These are phyloP conservation scores for Trichophyton rubrum DNA, from an alignment of 2,329 filamentous ascomycete genomes.

Conservation along the genomic window DNA sequence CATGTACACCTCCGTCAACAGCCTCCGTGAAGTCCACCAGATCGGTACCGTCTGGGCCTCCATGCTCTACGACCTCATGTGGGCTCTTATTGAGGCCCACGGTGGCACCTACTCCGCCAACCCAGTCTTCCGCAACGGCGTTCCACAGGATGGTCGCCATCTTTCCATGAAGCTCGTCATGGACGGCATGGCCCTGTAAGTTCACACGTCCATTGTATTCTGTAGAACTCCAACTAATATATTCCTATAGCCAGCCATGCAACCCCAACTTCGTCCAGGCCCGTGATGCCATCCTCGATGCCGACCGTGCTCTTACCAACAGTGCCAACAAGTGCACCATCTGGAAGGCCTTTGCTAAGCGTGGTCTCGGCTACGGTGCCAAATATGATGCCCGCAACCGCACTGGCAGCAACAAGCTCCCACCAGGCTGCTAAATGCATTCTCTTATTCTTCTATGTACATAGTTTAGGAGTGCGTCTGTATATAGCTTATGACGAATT, in stretches of 20 bases:
- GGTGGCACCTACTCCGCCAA: conserved; percentile 7
- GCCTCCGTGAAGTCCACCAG: conserved; percentile 4
- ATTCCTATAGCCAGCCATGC: conserved; percentile 8
- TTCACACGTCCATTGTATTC: neutral
- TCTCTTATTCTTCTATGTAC: neutral
- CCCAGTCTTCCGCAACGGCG: conserved; percentile 6
- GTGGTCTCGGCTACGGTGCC: conserved; percentile 7
- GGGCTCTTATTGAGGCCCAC: conserved; percentile 12
- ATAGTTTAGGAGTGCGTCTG: neutral
- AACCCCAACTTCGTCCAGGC: conserved; percentile 13
- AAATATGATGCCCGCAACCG: neutral
- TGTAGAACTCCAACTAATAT: neutral
- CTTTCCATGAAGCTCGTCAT: conserved; percentile 12
- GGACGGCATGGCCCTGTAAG: conserved; percentile 13
- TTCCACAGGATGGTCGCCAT: conserved; percentile 10
- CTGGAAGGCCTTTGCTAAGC: conserved; percentile 12
- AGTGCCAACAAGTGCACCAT: conserved; percentile 10
- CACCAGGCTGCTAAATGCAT: neutral
- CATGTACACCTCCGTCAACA: conserved; percentile 9
- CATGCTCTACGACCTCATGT: conserved; percentile 12
- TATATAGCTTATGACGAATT: neutral
- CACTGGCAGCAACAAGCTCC: conserved; percentile 1
- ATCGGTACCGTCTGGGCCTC: conserved; percentile 11
- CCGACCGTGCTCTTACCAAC: conserved; percentile 9
- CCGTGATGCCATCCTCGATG: conserved; percentile 12